These are phyloP conservation scores for Groenewaldozyma tartarivorans DNA, from an alignment of 805 yeast species.

Conservation along the genomic window DNA sequence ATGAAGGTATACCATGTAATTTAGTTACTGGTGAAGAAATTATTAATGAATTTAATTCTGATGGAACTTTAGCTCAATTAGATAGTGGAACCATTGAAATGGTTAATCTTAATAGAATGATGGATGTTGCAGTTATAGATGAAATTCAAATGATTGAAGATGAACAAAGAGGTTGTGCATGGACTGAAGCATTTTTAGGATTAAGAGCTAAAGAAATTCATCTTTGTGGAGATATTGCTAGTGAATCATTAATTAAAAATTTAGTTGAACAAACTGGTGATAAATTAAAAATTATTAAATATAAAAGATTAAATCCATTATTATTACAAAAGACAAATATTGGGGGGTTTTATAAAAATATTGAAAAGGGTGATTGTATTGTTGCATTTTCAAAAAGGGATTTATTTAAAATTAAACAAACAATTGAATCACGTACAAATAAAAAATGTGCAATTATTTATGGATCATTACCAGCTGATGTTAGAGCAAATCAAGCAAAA, in stretches of 20 bases:
- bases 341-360: constrained; percentile 22
- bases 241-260: constrained; percentile 55
- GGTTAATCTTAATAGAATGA: constrained; percentile 57
- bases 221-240: constrained; percentile 86
- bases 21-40: constrained; percentile 95
- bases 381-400: constrained; percentile 74
- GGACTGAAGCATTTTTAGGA: constrained; percentile 88
- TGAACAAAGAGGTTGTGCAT: constrained; percentile 73
- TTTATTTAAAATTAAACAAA: constrained; percentile 58
- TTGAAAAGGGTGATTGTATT: constrained; percentile 72
- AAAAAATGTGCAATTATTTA: constrained; percentile 79
- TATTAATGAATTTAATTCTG: constrained; percentile 52
- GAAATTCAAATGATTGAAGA: constrained; percentile 95
- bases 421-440: constrained; percentile 52
- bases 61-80: constrained; percentile 62
- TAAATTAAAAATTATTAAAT: constrained; percentile 55
- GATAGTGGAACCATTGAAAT: constrained; percentile 91
- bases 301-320: constrained; percentile 67
- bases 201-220: constrained; percentile 79
- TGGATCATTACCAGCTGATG: constrained; percentile 95
- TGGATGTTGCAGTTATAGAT: constrained; percentile 87
- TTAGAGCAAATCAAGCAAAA: constrained; percentile 73
- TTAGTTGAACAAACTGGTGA: constrained; percentile 71
- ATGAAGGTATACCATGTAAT: constrained; percentile 63
- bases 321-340: constrained; percentile 37